Base-by-base conservation (phyloP, 495 filamentous ascomycete species). In the Lasiosphaeria miniovina region DNA sequence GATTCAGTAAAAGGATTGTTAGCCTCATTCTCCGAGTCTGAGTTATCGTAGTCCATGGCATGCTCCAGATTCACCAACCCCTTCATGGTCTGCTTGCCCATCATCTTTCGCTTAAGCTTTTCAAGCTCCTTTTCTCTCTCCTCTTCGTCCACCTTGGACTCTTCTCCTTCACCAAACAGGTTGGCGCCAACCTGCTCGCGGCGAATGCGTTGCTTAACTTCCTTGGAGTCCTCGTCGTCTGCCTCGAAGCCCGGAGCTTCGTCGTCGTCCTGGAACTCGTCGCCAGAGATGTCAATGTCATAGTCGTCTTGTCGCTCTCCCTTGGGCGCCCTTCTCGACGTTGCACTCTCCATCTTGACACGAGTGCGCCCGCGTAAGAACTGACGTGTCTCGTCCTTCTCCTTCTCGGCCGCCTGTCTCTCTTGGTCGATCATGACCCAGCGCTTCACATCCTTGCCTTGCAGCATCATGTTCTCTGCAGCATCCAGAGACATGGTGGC, bases 101-200 rank as follows among this genome's bases (percentile, higher is more conserved):
- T 75, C 46, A 85, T 81, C 64, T 86, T 86, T 34, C 81, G 76
- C 62, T 85, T 81, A 57, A 88, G 81, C 60, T 85, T 85, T 51
- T 90, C 87, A 65, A 80, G 80, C 71, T 87, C 81, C 66, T 88
- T 80, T 61, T 87, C 82, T 10, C 82, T 68, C 70, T 94, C 90
- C 67, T 93, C 88, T 54, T 86, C 78, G 55, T 97, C 91, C 40
- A 91, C 90, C 60, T 96, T 90, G 56, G 87, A 84, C 71, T 97
- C 90, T 17, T 95, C 86, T 62, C 89, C 90, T 12, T 90, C 76
- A 58, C 89, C 87, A 63, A 96, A 96, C 6, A 93, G 75, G 65
- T 96, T 96, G 12, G 94, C 93, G 58, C 84, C 84, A 36, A 93
- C 77, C 65, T 94, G 91, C 66, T 98, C 93, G 40, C 90, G 85